Evolutionary conservation across 306 rosid genomes (phyloP).

Genomic region (Fagus sylvatica): DNA sequence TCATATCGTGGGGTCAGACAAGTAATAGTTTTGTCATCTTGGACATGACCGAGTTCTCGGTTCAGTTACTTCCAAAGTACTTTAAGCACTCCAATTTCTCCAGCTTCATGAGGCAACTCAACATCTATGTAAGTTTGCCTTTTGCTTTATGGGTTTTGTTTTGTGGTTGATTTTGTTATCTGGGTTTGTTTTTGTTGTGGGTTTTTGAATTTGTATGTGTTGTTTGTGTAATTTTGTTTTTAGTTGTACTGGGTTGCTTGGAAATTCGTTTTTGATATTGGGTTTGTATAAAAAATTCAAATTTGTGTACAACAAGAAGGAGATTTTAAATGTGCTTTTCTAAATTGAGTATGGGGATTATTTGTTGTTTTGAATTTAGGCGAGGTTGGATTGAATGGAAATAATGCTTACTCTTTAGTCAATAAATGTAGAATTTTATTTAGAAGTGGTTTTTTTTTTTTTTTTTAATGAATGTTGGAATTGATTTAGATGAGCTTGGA

Average conservation of each 20-base stretch:
- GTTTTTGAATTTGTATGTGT: not conserved
- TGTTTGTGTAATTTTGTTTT: not conserved
- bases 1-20: conserved; percentile 57
- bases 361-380: not conserved
- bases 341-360: not conserved
- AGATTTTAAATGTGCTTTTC: not conserved
- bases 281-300: not conserved
- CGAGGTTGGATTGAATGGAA: not conserved
- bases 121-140: conserved; percentile 58
- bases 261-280: not conserved
- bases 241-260: not conserved
- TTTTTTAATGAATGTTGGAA: not conserved
- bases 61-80: conserved; percentile 57
- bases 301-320: not conserved
- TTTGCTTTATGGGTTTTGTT: not conserved
- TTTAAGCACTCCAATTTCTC: conserved; percentile 90
- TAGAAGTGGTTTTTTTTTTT: not conserved
- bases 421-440: not conserved
- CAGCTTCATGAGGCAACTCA: conserved; percentile 90
- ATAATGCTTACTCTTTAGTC: not conserved
- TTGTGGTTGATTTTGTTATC: not conserved
- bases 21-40: conserved; percentile 49
- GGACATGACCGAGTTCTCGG: conserved; percentile 64
- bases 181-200: not conserved
- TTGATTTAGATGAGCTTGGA: not conserved